A percentile compares a stretch with the other conserved stretches of the same genome.
Conservation (phyloP, 2,329 filamentous ascomycete genomes). For the Aspergillus texensis region DNA sequence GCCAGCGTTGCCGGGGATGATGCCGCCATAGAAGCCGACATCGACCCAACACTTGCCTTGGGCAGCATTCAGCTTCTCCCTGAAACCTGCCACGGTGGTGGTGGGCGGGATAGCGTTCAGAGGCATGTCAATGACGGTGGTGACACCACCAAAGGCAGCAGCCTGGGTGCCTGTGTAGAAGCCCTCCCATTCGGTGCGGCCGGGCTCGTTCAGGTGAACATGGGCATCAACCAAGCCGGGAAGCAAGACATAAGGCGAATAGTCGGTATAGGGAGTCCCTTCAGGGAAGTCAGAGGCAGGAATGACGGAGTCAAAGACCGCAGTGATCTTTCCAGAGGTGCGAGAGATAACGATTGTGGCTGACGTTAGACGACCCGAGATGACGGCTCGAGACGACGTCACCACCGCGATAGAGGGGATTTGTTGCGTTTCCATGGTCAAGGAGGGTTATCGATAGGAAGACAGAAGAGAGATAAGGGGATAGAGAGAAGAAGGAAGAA, state of each 20-base stretch:
- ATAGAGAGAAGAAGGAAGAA: slow-evolving; percentile 10
- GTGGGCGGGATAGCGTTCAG: slow-evolving; percentile 96
- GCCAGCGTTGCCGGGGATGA: slow-evolving; percentile 83
- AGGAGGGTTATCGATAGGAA: slow-evolving; percentile 8
- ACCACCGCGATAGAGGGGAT: slow-evolving; percentile 68
- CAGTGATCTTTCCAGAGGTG: slow-evolving; percentile 79
- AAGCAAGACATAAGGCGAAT: slow-evolving; percentile 81
- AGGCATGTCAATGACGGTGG: slow-evolving; percentile 97
- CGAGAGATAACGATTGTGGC: slow-evolving; percentile 82
- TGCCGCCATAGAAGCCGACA: slow-evolving; percentile 96
- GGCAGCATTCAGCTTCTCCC: slow-evolving; percentile 83
- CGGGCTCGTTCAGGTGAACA: slow-evolving; percentile 96
- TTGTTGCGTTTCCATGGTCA: slow-evolving; percentile 24
- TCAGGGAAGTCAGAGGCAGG: slow-evolving; percentile 73
- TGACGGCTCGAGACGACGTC: slow-evolving; percentile 79
- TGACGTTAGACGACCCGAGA: slow-evolving; percentile 75
- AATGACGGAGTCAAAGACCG: slow-evolving; percentile 73
- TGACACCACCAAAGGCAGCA: slow-evolving; percentile 93
- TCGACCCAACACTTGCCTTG: slow-evolving; percentile 94
- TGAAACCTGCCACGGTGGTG: slow-evolving; percentile 79
- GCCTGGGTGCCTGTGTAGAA: slow-evolving; percentile 94
- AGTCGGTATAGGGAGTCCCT: slow-evolving; percentile 74
- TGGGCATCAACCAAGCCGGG: slow-evolving; percentile 95
- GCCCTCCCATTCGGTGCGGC: slow-evolving; percentile 96
- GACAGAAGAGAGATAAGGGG: slow-evolving; percentile 19